Evolutionary conservation across 2,329 filamentous ascomycete species (phyloP).

Genomic region (Ceratocystis cacaofunesta): DNA sequence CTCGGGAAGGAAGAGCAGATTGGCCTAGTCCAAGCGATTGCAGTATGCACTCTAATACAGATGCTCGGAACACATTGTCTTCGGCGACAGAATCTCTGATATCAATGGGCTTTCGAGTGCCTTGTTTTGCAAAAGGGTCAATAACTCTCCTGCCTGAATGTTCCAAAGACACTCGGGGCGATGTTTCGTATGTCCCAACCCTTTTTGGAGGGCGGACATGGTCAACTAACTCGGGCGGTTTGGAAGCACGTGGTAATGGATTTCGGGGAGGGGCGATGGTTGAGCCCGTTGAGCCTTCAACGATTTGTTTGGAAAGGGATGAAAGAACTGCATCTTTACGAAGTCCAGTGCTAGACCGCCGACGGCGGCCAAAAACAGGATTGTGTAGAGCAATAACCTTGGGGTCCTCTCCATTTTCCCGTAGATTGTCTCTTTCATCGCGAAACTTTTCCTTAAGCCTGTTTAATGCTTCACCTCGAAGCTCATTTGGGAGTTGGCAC

Average conservation of each 20-base stretch:
- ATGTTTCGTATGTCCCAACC: conserved; percentile 10
- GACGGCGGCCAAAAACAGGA: conserved; percentile 25
- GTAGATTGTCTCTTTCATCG: conserved; percentile 67
- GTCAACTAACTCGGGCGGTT: neutral
- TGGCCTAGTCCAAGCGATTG: conserved; percentile 76
- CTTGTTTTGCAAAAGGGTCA: conserved; percentile 16
- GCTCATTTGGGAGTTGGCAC: conserved; percentile 78
- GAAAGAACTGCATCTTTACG: conserved; percentile 68
- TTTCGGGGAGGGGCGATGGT: conserved; percentile 28
- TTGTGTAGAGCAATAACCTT: conserved; percentile 97
- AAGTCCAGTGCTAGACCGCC: conserved; percentile 46
- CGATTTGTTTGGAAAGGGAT: conserved; percentile 39
- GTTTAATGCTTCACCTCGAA: conserved; percentile 68
- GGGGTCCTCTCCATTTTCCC: conserved; percentile 56
- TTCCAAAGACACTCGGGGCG: conserved; percentile 9
- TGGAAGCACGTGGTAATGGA: neutral
- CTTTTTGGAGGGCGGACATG: neutral
- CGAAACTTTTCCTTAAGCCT: conserved; percentile 87
- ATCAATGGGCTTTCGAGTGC: conserved; percentile 31
- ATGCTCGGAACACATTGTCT: conserved; percentile 74
- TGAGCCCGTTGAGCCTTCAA: conserved; percentile 28
- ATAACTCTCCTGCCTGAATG: conserved; percentile 11
- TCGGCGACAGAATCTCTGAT: conserved; percentile 75
- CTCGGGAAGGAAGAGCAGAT: conserved; percentile 47
- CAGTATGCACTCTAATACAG: conserved; percentile 88